Conservation (phyloP, 108 stramenopile species). For the Cyclostephanos tholiformis region DNA sequence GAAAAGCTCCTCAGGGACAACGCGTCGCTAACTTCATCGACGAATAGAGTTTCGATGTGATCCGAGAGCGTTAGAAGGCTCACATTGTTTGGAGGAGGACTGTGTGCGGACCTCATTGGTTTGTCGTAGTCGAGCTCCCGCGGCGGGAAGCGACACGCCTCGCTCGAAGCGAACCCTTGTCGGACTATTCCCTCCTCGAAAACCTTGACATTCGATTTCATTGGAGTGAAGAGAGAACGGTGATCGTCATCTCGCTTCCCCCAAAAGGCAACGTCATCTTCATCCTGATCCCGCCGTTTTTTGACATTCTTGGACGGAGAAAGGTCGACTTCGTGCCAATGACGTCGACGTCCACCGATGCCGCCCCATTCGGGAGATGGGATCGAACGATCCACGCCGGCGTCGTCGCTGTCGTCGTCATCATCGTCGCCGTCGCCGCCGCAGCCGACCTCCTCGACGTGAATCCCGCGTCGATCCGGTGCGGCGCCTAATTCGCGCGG, state of each 20-base stretch:
- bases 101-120: slow-evolving; percentile 7
- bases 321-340: slow-evolving; percentile 42
- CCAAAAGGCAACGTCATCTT: neutral
- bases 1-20: neutral
- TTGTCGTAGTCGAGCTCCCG: neutral
- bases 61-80: slow-evolving; percentile 16
- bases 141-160: neutral
- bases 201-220: neutral
- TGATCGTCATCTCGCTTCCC: neutral
- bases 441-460: neutral
- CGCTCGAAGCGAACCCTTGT: neutral
- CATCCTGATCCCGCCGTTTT: neutral
- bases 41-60: slow-evolving; percentile 11
- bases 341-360: slow-evolving; percentile 8
- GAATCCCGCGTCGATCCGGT: neutral
- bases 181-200: neutral
- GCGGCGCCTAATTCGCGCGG: neutral
- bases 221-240: slow-evolving; percentile 2
- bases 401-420: neutral
- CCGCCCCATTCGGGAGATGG: neutral
- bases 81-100: slow-evolving; percentile 12
- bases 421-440: too few species aligned
- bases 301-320: slow-evolving; percentile 20
- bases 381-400: neutral
- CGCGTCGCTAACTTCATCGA: neutral